Conservation (phyloP, 116 monocot species). For the Zostera marina region DNA sequence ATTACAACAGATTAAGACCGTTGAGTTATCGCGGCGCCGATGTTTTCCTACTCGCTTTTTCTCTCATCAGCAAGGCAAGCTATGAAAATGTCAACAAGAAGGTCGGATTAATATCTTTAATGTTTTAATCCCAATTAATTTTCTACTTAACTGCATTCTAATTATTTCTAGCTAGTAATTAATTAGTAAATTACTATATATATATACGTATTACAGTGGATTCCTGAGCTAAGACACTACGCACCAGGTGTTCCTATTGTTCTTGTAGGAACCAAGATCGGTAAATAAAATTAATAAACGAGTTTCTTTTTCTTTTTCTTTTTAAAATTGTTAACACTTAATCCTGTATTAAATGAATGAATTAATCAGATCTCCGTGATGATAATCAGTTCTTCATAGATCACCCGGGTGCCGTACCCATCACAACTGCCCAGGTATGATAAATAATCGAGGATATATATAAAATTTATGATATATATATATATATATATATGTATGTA, state of each 20-base stretch:
- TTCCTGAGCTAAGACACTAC: constrained; percentile 62
- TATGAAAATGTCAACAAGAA: constrained; percentile 14
- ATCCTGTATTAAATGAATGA: background rate
- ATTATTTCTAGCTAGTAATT: background rate
- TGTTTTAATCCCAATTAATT: background rate
- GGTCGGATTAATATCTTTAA: background rate
- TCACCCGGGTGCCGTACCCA: constrained; percentile 61
- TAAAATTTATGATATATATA: too few species aligned
- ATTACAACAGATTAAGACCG: constrained; percentile 12
- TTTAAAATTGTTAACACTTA: too few species aligned
- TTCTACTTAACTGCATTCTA: background rate
- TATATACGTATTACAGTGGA: constrained; percentile 60
- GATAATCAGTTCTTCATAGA: constrained; percentile 63
- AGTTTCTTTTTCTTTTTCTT: too few species aligned
- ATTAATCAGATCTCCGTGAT: constrained; percentile 77
- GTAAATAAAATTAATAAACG: constrained; percentile 5
- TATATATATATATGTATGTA: too few species aligned
- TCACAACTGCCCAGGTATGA: constrained; percentile 47
- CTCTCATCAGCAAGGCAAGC: constrained; percentile 13
- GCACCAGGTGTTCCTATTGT: constrained; percentile 59
- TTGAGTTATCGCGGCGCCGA: constrained; percentile 12
- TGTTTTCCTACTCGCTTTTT: constrained; percentile 13
- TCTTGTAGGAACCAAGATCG: constrained; percentile 74
- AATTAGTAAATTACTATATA: too few species aligned
- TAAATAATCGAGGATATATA: too few species aligned